Base-by-base conservation (phyloP, 305 asterid species). In the Fraxinus xanthoxyloides region DNA sequence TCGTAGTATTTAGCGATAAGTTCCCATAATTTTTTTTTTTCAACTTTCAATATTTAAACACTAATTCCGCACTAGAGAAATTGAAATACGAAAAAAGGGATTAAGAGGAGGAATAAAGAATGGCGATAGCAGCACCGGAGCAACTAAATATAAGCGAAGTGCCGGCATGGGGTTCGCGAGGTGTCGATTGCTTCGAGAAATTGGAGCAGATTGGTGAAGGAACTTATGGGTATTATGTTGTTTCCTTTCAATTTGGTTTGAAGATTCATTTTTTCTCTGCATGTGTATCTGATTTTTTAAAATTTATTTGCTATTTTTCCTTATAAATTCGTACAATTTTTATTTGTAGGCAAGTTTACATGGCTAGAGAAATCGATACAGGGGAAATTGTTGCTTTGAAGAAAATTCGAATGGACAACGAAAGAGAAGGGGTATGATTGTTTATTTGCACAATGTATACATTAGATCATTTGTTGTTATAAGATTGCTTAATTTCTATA, bases 151-250 rank as follows among this genome's bases (percentile, higher is more conserved):
- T 90, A 2, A 91, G 83, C 24, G 97, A 93, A 82, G 72, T 91
- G 46, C 94, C 97, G 19, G 84, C 89, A 1, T 93, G 97, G 97
- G 97, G 98, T 74, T 94, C 98, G 31, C 85, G 98, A 81, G 93
- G 94, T 56, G 97, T 94, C 40, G 98, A 94, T 46, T 93, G 97
- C 88, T 94, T 94, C 77, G 98, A 94, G 88, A 94, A 94, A 86
- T 88, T 94, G 86, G 98, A 94, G 89, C 98, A 93, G 85, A 94
- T 94, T 89, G 98, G 98, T 63, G 98, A 94, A 91, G 98, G 98
- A 79, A 94, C 98, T 84, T 94, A 94, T 86, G 98, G 98, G 98
- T 94, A 84, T 67, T 21, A 61, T 72, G 0, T 46, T 24, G 40
- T 73, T 73, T 67, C 74, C 17, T 24, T 36, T 34, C 17, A 32